Evolutionary conservation across 2,329 filamentous ascomycete species (phyloP), one percentile per base, ranked within the genome.

Genomic region (Knufia fluminis): DNA sequence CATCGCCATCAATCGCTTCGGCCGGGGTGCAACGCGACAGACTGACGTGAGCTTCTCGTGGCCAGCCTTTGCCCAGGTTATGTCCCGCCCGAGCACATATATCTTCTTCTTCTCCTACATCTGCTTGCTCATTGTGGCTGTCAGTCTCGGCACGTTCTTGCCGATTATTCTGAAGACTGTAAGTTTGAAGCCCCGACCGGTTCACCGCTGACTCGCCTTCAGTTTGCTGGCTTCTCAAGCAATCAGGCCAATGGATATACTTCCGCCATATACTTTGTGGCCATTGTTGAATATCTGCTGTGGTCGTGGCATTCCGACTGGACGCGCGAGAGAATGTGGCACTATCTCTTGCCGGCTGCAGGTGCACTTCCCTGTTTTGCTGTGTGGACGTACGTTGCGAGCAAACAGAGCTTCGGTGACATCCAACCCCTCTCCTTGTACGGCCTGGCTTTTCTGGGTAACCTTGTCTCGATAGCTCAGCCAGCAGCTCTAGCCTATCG

Each of bases 241-340:
- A 46, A 49, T 12, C 57, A 59, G 38, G 49, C 56, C 16, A 61
- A 59, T 46, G 36, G 51, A 12, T 61, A 60, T 50, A 57, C 54
- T 31, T 47, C 56, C 12, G 50, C 55, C 10, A 50, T 56, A 24
- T 57, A 59, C 36, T 53, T 60, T 24, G 52, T 54, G 20, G 49
- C 50, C 24, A 53, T 59, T 33, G 51, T 51, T 12, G 33, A 56
- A 12, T 59, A 59, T 46, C 51, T 42, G 19, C 10, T 58, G 10
- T 59, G 52, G 52, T 49, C 47, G 4, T 48, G 45, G 45, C 57
- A 60, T 44, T 54, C 50, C n/a, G 58, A 61, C 49, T 57, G 53
- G 52, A 59, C 56, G 4, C 42, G 53, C 19, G 57, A 61, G 38
- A 36, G 58, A 23, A 60, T 61, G 42, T 59, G 56, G 57, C 57